These are phyloP conservation scores for Fonsecaea erecta DNA, from an alignment of 2,329 filamentous ascomycete species.

Conservation along the genomic window DNA sequence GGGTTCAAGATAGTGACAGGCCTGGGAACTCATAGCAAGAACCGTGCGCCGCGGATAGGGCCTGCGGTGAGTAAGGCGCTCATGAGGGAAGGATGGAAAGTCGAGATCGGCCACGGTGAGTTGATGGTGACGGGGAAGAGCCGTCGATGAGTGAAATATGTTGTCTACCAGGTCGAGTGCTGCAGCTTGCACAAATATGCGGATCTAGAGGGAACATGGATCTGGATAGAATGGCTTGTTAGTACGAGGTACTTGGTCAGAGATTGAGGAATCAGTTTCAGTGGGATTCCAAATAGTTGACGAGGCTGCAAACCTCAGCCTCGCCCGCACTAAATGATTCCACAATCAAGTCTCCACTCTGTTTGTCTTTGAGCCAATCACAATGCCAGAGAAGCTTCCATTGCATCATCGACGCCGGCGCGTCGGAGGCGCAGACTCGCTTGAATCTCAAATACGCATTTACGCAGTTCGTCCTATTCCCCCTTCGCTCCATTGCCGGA, in stretches of 20 bases:
- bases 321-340: slow-evolving; percentile 18
- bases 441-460: slow-evolving; percentile 16
- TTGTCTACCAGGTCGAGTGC: no score
- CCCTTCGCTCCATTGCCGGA: background rate
- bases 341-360: slow-evolving; percentile 13
- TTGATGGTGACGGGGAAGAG: slow-evolving; percentile 69
- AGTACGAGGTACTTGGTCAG: no score
- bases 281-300: slow-evolving; percentile 13
- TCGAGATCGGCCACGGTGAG: slow-evolving; percentile 72
- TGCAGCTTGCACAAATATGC: background rate
- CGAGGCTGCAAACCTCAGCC: slow-evolving; percentile 15
- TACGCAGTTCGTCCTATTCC: background rate
- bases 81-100: slow-evolving; percentile 79
- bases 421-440: slow-evolving; percentile 10
- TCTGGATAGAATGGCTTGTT: background rate
- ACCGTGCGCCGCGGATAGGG: slow-evolving; percentile 75
- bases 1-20: slow-evolving; percentile 81
- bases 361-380: slow-evolving; percentile 2
- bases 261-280: background rate
- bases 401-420: slow-evolving; percentile 19
- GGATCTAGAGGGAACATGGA: background rate
- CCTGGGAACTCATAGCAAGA: slow-evolving; percentile 74
- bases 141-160: slow-evolving; percentile 11
- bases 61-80: slow-evolving; percentile 79
- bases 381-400: background rate